Conservation (phyloP, 345 rosid genomes). For the Gossypium thurberi region DNA sequence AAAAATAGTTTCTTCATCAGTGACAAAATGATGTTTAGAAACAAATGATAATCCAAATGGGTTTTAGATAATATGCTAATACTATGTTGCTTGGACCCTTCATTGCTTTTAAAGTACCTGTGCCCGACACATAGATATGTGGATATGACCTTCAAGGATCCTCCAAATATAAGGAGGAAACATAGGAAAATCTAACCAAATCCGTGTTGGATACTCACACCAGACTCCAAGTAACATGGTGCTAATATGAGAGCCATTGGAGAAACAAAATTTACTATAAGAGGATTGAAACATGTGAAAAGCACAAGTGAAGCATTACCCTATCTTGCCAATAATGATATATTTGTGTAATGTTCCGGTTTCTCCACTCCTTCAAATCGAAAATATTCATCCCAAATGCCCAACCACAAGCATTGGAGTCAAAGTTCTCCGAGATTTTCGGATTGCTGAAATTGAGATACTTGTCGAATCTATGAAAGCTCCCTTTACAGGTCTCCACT, state of each 20-base stretch:
- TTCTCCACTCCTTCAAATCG: conserved; percentile 91
- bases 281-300: neutral
- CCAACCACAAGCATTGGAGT: conserved; percentile 90
- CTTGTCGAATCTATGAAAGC: conserved; percentile 94
- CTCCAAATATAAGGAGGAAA: too few species aligned
- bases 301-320: conserved; percentile 35
- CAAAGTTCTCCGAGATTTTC: conserved; percentile 58
- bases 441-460: conserved; percentile 97
- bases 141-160: too few species aligned
- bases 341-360: conserved; percentile 77
- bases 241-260: neutral
- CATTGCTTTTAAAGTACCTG: too few species aligned
- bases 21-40: neutral
- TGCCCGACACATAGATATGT: too few species aligned
- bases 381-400: conserved; percentile 98
- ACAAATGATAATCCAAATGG: neutral
- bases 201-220: too few species aligned
- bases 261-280: neutral
- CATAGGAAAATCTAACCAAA: too few species aligned
- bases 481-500: conserved; percentile 86
- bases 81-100: too few species aligned
- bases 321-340: conserved; percentile 93
- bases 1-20: conserved; percentile 19
- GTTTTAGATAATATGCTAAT: too few species aligned
- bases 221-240: too few species aligned